Conservation (phyloP, 495 filamentous ascomycete genomes). For the Tuber magnatum region DNA sequence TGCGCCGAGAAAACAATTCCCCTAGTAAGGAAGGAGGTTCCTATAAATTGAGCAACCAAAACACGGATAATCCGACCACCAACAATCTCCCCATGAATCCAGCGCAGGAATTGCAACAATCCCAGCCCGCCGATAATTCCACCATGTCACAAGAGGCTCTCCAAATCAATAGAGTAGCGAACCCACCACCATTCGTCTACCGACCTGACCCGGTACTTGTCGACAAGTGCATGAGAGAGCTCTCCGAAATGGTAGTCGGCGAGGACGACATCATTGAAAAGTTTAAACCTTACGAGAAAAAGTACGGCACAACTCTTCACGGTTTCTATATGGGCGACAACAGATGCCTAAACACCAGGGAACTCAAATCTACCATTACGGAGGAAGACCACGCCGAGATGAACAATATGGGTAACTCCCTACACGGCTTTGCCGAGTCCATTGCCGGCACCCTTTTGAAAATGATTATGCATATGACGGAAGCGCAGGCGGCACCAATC, state of each 20-base stretch:
- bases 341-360: not conserved
- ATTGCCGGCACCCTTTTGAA: not conserved
- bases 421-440: not conserved
- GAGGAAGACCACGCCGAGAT: not conserved
- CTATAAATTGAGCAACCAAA: not conserved
- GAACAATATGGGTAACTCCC: not conserved
- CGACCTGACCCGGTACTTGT: not conserved
- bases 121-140: not conserved
- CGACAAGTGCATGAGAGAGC: accelerated
- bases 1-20: accelerated
- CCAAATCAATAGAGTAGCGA: too few relatives aligned
- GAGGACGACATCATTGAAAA: not conserved
- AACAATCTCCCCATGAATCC: not conserved
- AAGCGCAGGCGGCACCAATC: not conserved
- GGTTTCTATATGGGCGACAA: not conserved
- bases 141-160: not conserved
- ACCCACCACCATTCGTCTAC: not conserved
- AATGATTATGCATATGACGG: not conserved
- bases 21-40: not conserved
- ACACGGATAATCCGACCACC: not conserved
- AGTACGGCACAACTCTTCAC: not conserved
- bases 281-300: not conserved
- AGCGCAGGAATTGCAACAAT: not conserved
- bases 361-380: not conserved
- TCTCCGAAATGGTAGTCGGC: not conserved